These are phyloP conservation scores for Brasilioporus rufonigricans DNA, from an alignment of 768 basidiomycete species.

Conservation along the genomic window DNA sequence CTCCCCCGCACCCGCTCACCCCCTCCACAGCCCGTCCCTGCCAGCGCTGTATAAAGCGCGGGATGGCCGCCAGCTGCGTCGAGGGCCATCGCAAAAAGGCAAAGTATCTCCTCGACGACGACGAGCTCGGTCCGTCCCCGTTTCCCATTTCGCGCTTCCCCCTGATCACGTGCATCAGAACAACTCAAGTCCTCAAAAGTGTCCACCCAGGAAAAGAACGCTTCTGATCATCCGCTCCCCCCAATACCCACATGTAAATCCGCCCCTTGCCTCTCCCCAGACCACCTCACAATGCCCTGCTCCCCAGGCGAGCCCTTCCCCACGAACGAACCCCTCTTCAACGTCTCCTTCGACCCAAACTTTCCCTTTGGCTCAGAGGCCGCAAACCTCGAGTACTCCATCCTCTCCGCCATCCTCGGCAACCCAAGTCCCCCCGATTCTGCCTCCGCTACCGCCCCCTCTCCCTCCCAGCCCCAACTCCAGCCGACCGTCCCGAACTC, in stretches of 20 bases:
- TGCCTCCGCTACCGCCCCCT: slow-evolving; percentile 24
- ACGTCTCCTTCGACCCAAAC: slow-evolving; percentile 57
- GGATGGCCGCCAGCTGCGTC: slow-evolving; percentile 81
- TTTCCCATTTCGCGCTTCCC: neutral
- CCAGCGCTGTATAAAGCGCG: slow-evolving; percentile 92
- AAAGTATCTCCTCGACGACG: slow-evolving; percentile 93
- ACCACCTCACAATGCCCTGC: slow-evolving; percentile 11
- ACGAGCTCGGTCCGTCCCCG: slow-evolving; percentile 71
- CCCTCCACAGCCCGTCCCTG: slow-evolving; percentile 80
- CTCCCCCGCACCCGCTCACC: slow-evolving; percentile 11
- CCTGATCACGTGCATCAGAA: slow-evolving; percentile 38
- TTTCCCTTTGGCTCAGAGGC: slow-evolving; percentile 82
- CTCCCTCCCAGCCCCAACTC: slow-evolving; percentile 28
- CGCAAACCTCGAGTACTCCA: slow-evolving; percentile 93
- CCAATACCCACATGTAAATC: slow-evolving; percentile 33
- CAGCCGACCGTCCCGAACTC: slow-evolving; percentile 29
- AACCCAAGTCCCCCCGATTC: slow-evolving; percentile 55
- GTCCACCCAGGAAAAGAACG: slow-evolving; percentile 25
- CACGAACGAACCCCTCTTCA: slow-evolving; percentile 56
- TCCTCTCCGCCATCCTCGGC: slow-evolving; percentile 87
- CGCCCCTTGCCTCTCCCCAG: neutral
- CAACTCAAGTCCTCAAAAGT: slow-evolving; percentile 37
- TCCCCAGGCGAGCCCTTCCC: slow-evolving; percentile 50
- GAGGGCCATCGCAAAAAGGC: slow-evolving; percentile 98
- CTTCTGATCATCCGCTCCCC: slow-evolving; percentile 28